Evolutionary conservation across 176 grass and related monocot species (phyloP), one percentile per base, ranked within the genome.

Genomic region (Canna indica): DNA sequence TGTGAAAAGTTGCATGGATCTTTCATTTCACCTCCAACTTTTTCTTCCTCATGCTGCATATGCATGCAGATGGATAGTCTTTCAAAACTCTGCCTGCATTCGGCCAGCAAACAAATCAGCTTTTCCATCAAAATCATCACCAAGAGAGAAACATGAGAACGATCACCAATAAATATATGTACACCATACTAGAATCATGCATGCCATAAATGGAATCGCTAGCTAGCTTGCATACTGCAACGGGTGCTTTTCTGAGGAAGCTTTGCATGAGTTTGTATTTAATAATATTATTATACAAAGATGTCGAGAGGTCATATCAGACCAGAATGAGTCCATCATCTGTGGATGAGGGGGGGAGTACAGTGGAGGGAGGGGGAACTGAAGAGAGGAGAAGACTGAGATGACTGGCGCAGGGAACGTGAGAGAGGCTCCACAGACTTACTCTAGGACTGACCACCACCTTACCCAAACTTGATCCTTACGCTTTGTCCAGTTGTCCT

Each of bases 401-500:
- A 22, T 38, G 41, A 44, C 47, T 5, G 18, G 41, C 41, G 41
- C 9, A 10, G 41, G 41, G 9, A 44, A 54, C 50, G 20, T 54
- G 50, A 54, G 50, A 54, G 50, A 54, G 50, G 50, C 50, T 54
- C 50, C 50, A 54, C 50, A 22, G 20, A 6, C 8, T 5, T n/a
- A 2, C 41, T 44, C 41, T 5, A 44, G 9, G 3, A 44, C 16
- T 54, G 50, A 54, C 9, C 17, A n/a, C n/a, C n/a, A n/a, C n/a
- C 52, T 56, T 28, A 13, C 58, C 58, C 26, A 60, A 60, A 60
- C 58, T 60, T 60, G 26, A 60, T 60, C 58, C 58, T 60, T 60
- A 60, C 58, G 58, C 58, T 17, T 60, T 60, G 58, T 30, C 58
- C 58, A 60, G 26, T 60, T 60, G 58, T 60, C 58, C 58, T 60